Evolutionary conservation across 208 protist species (phyloP).

Genomic region (Acanthamoeba sp.): DNA sequence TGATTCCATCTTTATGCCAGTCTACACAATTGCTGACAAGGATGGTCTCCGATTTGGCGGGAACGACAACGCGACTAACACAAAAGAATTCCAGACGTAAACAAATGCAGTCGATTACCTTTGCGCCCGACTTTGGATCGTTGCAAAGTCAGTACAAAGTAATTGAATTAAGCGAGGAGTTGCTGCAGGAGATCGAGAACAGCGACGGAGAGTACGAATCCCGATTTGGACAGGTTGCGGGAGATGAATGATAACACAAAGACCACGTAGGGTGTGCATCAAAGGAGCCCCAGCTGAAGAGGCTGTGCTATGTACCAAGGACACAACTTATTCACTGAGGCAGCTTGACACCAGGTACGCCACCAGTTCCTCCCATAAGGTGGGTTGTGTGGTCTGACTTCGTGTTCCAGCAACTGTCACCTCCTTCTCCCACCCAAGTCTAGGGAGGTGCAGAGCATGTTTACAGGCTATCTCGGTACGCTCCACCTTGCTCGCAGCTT

Average conservation of each 20-base stretch:
- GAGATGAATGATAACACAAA: neutral
- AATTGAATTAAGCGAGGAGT: neutral
- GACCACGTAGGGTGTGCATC: neutral
- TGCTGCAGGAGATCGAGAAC: neutral
- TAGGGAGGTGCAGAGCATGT: neutral
- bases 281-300: constrained; percentile 31
- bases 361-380: neutral
- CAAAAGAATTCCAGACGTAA: neutral
- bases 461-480: constrained; percentile 18
- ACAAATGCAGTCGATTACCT: neutral
- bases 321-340: constrained; percentile 11
- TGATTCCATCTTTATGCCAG: neutral
- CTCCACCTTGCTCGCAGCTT: neutral
- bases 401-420: neutral
- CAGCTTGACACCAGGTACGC: constrained; percentile 26
- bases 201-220: neutral
- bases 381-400: neutral
- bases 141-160: neutral
- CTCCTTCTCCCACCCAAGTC: constrained; percentile 20
- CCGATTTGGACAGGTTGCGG: neutral
- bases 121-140: neutral
- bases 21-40: no score
- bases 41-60: neutral
- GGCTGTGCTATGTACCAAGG: constrained; percentile 53
- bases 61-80: neutral